Base-by-base conservation (phyloP, 192 early-diverging fungal species). In the Thoreauomyces humboldtii region DNA sequence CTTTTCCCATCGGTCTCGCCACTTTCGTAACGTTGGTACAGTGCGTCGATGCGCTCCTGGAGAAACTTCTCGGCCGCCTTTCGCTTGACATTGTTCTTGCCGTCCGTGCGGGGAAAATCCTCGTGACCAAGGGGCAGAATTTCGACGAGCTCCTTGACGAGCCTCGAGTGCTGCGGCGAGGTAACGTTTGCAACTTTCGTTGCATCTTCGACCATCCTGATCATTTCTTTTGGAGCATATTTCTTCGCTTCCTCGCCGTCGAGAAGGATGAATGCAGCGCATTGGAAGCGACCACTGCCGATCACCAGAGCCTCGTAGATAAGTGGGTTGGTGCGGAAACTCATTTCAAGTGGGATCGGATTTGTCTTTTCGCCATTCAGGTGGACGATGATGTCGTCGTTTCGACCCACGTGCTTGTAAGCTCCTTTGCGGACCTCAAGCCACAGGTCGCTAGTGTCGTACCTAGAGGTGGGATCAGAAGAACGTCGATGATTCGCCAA, bases 351-450 rank as follows among this genome's bases (percentile, higher is more conserved):
- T 15, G 59, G 59, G 17, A 47, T 19, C 2, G 59, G 59, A 4
- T 61, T 61, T 29, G 59, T 46, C 22, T 61, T 61, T 28, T 61
- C 59, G 46, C 59, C 59, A 29, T 44, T 61, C 21, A 61, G 7
- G 25, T 61, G 59, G 27, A 61, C 59, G 25, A 57, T 57, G 19
- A 36, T 57, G 35, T 57, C 55, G 35, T 57, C 55, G 2, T 17
- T 36, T 4, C 55, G 14, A n/a, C 55, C 55, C 12, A 2, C 21
- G 35, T 57, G 27, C 5, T 9, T 25, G 35, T 57, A 57, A 9
- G 34, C 11, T 7, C 55, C 32, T n/a, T 57, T 36, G 19, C 55
- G n/a, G 32, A 37, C n/a, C 17, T 34, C 3, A 19, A 34, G 2
- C 55, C 55, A 57, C 2, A 57, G n/a, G 21, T 57, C 55, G 55